A percentile compares a stretch with the other conserved stretches of the same genome.
Conservation (phyloP, 805 yeast genomes). For the Cyberlindnera petersonii region DNA sequence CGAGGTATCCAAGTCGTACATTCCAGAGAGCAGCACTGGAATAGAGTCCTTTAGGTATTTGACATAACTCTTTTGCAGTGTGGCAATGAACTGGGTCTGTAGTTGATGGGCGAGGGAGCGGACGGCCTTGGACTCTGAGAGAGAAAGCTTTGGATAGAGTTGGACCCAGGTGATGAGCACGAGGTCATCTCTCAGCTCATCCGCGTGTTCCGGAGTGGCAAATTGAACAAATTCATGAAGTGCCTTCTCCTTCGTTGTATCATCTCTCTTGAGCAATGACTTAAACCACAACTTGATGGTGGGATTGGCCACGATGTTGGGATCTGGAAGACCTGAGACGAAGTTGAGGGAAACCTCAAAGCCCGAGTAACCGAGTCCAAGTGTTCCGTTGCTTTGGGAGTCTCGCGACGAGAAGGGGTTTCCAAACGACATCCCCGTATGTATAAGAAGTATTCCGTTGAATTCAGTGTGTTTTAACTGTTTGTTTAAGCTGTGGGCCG, state of each 20-base stretch:
- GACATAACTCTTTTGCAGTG: slow-evolving; percentile 51
- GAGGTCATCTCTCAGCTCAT: slow-evolving; percentile 45
- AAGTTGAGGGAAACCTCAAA: slow-evolving; percentile 65
- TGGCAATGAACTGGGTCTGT: slow-evolving; percentile 50
- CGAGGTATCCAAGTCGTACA: slow-evolving; percentile 62
- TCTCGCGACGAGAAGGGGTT: slow-evolving; percentile 24
- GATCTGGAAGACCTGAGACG: slow-evolving; percentile 75
- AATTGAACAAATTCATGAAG: slow-evolving; percentile 47
- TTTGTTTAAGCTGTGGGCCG: too few species aligned
- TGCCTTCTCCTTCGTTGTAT: slow-evolving; percentile 82
- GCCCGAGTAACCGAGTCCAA: slow-evolving; percentile 38
- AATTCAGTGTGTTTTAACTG: too few species aligned
- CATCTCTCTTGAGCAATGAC: slow-evolving; percentile 71
- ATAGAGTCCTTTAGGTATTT: slow-evolving; percentile 68
- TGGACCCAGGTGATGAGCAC: slow-evolving; percentile 70
- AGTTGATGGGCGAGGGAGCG: slow-evolving; percentile 60
- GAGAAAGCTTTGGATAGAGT: slow-evolving; percentile 72
- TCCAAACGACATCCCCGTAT: slow-evolving; percentile 26
- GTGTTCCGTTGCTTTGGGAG: slow-evolving; percentile 12
- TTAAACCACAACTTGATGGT: slow-evolving; percentile 64
- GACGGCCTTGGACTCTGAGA: slow-evolving; percentile 65
- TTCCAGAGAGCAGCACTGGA: slow-evolving; percentile 70
- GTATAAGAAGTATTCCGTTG: too few species aligned
- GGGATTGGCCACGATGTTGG: slow-evolving; percentile 44
- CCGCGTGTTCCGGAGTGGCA: slow-evolving; percentile 22